Percentiles rank a stretch among this genome's conserved stretches.
Evolutionary conservation across 441 rosid species (phyloP).

Genomic region (Macaranga tanarius): DNA sequence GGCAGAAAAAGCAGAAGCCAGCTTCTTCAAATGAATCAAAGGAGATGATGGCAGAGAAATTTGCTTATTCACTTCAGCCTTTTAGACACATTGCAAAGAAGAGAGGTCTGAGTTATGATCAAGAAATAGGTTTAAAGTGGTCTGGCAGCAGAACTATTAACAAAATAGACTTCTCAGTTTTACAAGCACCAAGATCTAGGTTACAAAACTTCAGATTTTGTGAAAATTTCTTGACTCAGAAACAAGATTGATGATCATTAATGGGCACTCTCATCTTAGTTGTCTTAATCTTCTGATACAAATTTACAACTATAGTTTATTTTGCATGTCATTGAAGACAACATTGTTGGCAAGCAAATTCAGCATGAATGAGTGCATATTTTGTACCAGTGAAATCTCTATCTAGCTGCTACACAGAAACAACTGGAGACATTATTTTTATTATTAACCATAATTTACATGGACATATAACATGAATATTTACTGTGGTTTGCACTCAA

Average conservation of each 20-base stretch:
- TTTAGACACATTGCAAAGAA: slow-evolving; percentile 27
- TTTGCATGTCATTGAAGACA: slow-evolving; percentile 1
- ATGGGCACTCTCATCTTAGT: not conserved
- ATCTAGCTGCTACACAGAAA: not conserved
- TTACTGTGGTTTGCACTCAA: too few species aligned
- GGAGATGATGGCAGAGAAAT: slow-evolving; percentile 8
- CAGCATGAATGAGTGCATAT: not conserved
- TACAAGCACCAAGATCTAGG: slow-evolving; percentile 4
- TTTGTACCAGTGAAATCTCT: not conserved
- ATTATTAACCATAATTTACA: too few species aligned
- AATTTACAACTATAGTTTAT: not conserved
- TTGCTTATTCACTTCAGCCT: slow-evolving; percentile 33
- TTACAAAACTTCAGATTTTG: not conserved
- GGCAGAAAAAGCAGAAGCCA: slow-evolving; percentile 3
- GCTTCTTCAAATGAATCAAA: slow-evolving; percentile 2
- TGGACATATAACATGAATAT: too few species aligned
- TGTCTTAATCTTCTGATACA: not conserved
- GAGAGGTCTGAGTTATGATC: slow-evolving; percentile 26
- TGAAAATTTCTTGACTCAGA: not conserved
- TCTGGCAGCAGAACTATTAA: slow-evolving; percentile 6
- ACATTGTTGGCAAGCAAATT: too few species aligned
- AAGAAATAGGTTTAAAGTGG: slow-evolving; percentile 32
- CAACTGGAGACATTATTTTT: too few species aligned
- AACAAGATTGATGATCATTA: not conserved
- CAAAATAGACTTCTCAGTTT: slow-evolving; percentile 17